Base-by-base conservation (phyloP, 2,329 filamentous ascomycete species). In the Endocalyx cinctus region DNA sequence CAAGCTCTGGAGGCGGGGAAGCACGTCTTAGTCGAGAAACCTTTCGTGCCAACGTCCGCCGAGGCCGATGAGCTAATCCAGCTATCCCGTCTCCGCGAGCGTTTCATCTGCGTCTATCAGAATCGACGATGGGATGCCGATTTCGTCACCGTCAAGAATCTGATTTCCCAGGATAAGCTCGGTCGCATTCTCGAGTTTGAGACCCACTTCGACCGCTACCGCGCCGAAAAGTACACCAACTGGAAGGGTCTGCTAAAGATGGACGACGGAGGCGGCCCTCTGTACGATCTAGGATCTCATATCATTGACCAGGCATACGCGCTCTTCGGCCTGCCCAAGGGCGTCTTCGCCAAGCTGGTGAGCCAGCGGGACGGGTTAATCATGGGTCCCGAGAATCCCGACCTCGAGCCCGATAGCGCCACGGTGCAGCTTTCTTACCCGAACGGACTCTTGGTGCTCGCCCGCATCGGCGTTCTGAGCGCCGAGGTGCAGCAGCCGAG, bases 21-120 rank as follows among this genome's bases (percentile, higher is more conserved):
- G 66, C 81, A 90, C 57, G 82, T 89, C 17, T 67, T 90, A 33
- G 82, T 84, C 30, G 86, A 90, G 66, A 90, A 90, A 66, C 86
- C 86, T 3, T 90, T 90, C 55, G 83, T 86, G 10, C 81, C 84
- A 14, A 84, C 79, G 2, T 67, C 74, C 2, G 67, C 74, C 37
- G 79, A 89, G 60, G 84, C 84, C 10, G 69, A 76, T 20, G 62
- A 75, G 45, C 73, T 90, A 6, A 70, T 74, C 27, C 57, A 59
- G 8, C 61, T 81, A 31, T 74, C 80, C 8, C 58, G 67, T 42
- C 57, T 70, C 38, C 57, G 69, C 29, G 58, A 64, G 23, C 67
- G 67, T 35, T 54, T 80, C 27, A 58, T 85, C 39, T 78, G 77
- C 42, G 79, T 84, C n/a, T 85, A 82, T 58, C 81, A 85, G 64